phyloP scores from a whole-genome alignment of 2,329 filamentous ascomycete species.

The Xylaria sp. region DNA sequence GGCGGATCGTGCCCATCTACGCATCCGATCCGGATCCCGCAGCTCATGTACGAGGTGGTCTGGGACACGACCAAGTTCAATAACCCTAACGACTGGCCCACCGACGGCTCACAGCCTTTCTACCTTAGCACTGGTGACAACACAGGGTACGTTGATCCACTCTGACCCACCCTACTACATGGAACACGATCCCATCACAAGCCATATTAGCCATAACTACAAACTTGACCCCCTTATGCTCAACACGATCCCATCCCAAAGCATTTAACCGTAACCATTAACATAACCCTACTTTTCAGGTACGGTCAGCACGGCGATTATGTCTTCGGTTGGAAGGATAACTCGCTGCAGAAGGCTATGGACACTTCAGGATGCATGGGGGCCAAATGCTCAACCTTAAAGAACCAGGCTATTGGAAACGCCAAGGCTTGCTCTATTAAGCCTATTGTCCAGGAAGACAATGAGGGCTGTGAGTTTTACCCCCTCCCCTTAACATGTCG shows the following conservation, averaged over 20 bases:
- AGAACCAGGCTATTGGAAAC: slow-evolving; percentile 42
- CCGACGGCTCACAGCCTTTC: slow-evolving; percentile 47
- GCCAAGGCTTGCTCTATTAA: slow-evolving; percentile 42
- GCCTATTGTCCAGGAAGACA: slow-evolving; percentile 42
- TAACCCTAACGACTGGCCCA: slow-evolving; percentile 45
- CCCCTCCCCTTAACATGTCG: not conserved
- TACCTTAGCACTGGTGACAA: slow-evolving; percentile 45
- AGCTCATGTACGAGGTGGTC: slow-evolving; percentile 56
- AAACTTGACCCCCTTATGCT: too few relatives aligned
- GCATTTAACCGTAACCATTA: too few relatives aligned
- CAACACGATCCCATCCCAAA: too few relatives aligned
- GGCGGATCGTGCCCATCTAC: slow-evolving; percentile 44
- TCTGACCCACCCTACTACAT: too few relatives aligned
- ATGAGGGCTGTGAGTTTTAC: slow-evolving; percentile 44
- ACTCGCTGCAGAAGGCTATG: slow-evolving; percentile 43
- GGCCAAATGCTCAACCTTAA: slow-evolving; percentile 43
- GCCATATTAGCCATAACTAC: too few relatives aligned
- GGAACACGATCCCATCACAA: too few relatives aligned
- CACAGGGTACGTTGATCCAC: slow-evolving; percentile 40
- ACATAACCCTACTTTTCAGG: too few relatives aligned
- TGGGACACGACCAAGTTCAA: slow-evolving; percentile 51
- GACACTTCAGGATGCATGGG: slow-evolving; percentile 51
- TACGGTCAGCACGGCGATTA: slow-evolving; percentile 46
- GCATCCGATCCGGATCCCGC: slow-evolving; percentile 50
- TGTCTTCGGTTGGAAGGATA: slow-evolving; percentile 39